These are phyloP conservation scores for Fusarium vanettenii DNA, from an alignment of 2,329 filamentous ascomycete species.

Conservation along the genomic window DNA sequence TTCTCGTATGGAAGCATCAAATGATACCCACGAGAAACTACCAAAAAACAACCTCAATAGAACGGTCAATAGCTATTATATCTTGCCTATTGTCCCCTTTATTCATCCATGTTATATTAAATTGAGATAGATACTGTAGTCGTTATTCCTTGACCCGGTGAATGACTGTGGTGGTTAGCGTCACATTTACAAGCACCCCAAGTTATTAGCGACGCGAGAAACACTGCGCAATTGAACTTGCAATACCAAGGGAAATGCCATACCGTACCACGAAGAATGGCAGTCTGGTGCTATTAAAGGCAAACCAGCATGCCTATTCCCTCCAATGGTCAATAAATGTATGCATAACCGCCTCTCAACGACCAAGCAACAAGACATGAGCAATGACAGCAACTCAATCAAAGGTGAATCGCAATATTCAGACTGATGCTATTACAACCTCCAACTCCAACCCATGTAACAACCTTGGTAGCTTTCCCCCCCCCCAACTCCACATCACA, in stretches of 20 bases:
- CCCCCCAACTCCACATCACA: slow-evolving; percentile 47
- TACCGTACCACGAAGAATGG: not conserved
- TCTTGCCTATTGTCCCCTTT: not conserved
- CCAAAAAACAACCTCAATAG: not conserved
- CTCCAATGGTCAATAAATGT: not conserved
- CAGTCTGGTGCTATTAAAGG: not conserved
- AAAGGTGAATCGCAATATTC: not conserved
- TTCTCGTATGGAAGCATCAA: not conserved
- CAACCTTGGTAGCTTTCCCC: not conserved
- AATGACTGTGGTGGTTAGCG: not conserved
- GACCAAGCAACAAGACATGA: not conserved
- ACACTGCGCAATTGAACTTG: not conserved
- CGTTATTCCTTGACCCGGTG: not conserved
- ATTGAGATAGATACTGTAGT: too few species aligned
- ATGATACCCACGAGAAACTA: not conserved
- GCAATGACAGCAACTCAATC: not conserved
- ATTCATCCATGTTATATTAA: not conserved
- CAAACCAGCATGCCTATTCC: not conserved
- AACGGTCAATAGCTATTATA: too few species aligned
- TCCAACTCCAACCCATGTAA: not conserved
- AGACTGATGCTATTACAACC: not conserved
- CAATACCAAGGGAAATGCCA: not conserved
- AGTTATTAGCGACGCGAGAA: not conserved
- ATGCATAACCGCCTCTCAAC: not conserved
- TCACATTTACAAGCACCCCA: not conserved